phyloP scores from a whole-genome alignment of 1,284 basidiomycete genomes.

The Heliocybe sulcata region DNA sequence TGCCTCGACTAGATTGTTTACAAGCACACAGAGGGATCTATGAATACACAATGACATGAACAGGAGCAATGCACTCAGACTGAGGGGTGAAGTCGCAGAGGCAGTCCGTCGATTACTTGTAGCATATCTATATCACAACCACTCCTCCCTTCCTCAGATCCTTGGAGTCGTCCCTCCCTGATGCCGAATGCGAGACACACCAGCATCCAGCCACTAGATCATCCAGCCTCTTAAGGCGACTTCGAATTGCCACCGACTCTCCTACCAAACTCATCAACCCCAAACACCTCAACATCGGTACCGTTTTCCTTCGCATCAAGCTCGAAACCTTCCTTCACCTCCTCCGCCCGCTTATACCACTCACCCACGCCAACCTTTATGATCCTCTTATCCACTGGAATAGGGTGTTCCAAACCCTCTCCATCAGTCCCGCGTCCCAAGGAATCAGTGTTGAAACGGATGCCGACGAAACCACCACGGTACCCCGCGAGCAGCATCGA shows the following conservation, averaged over 20 bases:
- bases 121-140: too few species aligned
- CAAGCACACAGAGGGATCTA: background rate
- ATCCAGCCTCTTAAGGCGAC: conserved; percentile 1
- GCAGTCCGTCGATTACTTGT: too few species aligned
- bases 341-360: conserved; percentile 25
- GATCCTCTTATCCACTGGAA: conserved; percentile 22
- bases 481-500: conserved; percentile 21
- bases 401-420: conserved; percentile 25
- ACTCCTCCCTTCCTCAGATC: too few species aligned
- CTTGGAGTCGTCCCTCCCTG: too few species aligned
- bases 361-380: conserved; percentile 27
- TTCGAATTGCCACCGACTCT: conserved; percentile 15
- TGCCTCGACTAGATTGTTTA: too few species aligned
- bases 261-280: conserved; percentile 21
- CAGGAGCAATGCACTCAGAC: too few species aligned
- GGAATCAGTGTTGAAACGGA: conserved; percentile 21
- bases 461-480: conserved; percentile 27
- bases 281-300: conserved; percentile 18
- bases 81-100: too few species aligned
- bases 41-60: too few species aligned
- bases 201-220: too few species aligned
- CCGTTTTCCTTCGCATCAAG: conserved; percentile 22
- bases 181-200: too few species aligned
- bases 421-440: conserved; percentile 27
- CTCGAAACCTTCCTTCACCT: conserved; percentile 25